phyloP scores from a whole-genome alignment of 2,329 filamentous ascomycete species.

The Aspergillus fijiensis region DNA sequence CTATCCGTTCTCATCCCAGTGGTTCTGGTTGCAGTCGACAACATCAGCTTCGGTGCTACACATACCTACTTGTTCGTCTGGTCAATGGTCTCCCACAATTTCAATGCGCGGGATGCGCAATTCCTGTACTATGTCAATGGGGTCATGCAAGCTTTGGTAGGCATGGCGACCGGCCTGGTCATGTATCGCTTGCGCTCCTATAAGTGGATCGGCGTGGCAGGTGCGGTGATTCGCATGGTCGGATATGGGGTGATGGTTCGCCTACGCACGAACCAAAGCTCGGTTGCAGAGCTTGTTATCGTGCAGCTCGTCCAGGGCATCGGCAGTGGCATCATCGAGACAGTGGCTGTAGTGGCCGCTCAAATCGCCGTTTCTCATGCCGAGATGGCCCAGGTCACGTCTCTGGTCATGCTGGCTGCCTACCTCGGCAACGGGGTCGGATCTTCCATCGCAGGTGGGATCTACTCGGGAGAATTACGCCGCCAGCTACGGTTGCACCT shows the following conservation, averaged over 20 bases:
- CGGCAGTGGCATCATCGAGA: slow-evolving; percentile 49
- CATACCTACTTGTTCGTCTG: slow-evolving; percentile 53
- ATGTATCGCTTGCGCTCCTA: slow-evolving; percentile 48
- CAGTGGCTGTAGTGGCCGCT: slow-evolving; percentile 44
- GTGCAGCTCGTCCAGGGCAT: slow-evolving; percentile 52
- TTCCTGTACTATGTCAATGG: slow-evolving; percentile 44
- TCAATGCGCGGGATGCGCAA: slow-evolving; percentile 43
- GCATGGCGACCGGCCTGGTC: slow-evolving; percentile 41
- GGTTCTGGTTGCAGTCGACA: slow-evolving; percentile 44
- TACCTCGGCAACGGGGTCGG: slow-evolving; percentile 41
- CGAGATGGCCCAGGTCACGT: slow-evolving; percentile 51
- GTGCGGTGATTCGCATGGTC: slow-evolving; percentile 44
- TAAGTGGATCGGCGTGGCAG: slow-evolving; percentile 49
- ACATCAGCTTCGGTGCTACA: slow-evolving; percentile 46
- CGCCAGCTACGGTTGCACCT: slow-evolving; percentile 38
- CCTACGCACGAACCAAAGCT: slow-evolving; percentile 46
- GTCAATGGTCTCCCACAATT: slow-evolving; percentile 46
- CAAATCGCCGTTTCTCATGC: slow-evolving; percentile 49
- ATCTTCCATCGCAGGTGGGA: slow-evolving; percentile 48
- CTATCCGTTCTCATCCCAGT: slow-evolving; percentile 45
- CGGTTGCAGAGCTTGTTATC: slow-evolving; percentile 47
- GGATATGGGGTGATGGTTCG: slow-evolving; percentile 55
- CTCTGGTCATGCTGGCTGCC: slow-evolving; percentile 45
- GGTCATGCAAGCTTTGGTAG: slow-evolving; percentile 46
- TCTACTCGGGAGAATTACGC: slow-evolving; percentile 51